Conservation (phyloP, 2,329 filamentous ascomycete species). For the Dryadomyces quercivorus region DNA sequence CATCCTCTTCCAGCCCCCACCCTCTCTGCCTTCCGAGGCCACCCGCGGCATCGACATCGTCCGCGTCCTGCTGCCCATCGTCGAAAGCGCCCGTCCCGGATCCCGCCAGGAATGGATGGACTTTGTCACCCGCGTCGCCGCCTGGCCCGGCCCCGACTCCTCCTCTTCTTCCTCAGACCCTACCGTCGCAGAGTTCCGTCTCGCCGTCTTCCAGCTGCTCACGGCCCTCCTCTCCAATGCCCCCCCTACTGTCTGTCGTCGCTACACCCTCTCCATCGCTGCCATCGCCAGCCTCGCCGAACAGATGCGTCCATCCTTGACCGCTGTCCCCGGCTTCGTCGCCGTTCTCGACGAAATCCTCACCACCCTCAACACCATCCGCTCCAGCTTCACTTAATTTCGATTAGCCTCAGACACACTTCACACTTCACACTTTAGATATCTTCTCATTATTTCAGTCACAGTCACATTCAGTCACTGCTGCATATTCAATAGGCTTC, state of each 20-base stretch:
- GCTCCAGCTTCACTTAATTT: neutral
- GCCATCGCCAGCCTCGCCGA: constrained; percentile 36
- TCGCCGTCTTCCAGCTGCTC: constrained; percentile 43
- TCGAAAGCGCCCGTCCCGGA: constrained; percentile 31
- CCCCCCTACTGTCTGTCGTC: constrained; percentile 30
- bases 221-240: constrained; percentile 36
- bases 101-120: constrained; percentile 43
- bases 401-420: neutral
- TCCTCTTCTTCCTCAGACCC: constrained; percentile 26
- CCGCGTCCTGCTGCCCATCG: constrained; percentile 38
- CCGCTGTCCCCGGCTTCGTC: constrained; percentile 16
- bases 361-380: constrained; percentile 13
- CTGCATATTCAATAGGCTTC: neutral
- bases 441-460: neutral
- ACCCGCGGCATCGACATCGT: constrained; percentile 41
- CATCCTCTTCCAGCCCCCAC: constrained; percentile 21
- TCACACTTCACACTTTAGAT: neutral
- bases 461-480: no score
- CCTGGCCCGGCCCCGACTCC: constrained; percentile 29
- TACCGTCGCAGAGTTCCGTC: constrained; percentile 39
- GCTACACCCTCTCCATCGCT: constrained; percentile 37
- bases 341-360: constrained; percentile 33
- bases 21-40: neutral
- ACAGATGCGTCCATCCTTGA: constrained; percentile 24
- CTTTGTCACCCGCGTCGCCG: constrained; percentile 37